Evolutionary conservation across 306 rosid species (phyloP), one percentile per base, ranked within the genome.

Genomic region (Cucumis melo): DNA sequence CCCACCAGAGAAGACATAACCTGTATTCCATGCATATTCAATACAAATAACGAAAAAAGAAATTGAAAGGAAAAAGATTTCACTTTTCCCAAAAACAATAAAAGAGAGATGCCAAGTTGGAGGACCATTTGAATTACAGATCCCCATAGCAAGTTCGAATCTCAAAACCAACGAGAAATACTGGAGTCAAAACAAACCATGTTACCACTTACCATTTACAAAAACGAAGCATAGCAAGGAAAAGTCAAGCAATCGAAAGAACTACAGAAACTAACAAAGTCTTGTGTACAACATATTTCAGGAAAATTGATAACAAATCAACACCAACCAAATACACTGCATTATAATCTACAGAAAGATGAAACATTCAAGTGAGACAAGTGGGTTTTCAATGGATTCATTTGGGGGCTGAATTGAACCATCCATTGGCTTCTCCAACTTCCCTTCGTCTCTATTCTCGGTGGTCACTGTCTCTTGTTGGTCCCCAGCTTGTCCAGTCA

Each of bases 281-380:
- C 57, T 41, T 21, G 21, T 44, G 15, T 71, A 14, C 76, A 48
- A 48, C 48, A 48, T 14, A 71, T 71, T 27, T 71, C 42, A 23
- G 24, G 60, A 71, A 71, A 48, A 7, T 50, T 24, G 59, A 74
- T 21, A 74, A n/a, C 3, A 20, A 41, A 66, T 10, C 54, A 38
- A 34, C 14, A 5, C 38, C 50, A 17, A 38, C 73, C 53, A 29
- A 20, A n/a, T n/a, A 66, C 73, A 20, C 54, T n/a, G 51, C 21
- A 5, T 14, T 38, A 78, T 63, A 15, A 41, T 29, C 85, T 94
- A 94, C 79, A 94, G 89, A 82, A 94, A 94, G 83, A 94, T 94
- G 83, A 94, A 94, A 86, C 99, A 94, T 83, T 92, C 99, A 75
- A 94, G 76, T 3, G 96, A 87, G 67, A 91, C 92, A 77, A 80